A percentile compares a stretch with the other conserved stretches of the same genome.
These are phyloP conservation scores for Serpula lacrymans DNA, from an alignment of 768 basidiomycete species.

Conservation along the genomic window DNA sequence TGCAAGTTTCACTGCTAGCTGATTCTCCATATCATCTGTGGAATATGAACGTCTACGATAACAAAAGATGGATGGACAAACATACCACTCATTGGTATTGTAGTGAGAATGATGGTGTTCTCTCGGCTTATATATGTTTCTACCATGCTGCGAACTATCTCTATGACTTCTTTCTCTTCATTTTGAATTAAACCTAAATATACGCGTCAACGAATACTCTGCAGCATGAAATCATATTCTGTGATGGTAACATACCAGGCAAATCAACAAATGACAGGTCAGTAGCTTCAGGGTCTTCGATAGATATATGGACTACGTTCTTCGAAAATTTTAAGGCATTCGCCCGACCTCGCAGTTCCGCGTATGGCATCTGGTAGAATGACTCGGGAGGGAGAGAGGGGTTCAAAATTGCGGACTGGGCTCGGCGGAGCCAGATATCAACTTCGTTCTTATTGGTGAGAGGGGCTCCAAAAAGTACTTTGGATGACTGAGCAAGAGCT, in stretches of 20 bases:
- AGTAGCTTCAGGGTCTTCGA: slow-evolving; percentile 41
- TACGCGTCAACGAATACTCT: slow-evolving; percentile 6
- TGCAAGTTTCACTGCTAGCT: slow-evolving; percentile 54
- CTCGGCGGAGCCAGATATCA: slow-evolving; percentile 43
- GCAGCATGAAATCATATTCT: neutral
- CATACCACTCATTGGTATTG: slow-evolving; percentile 63
- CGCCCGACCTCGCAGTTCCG: slow-evolving; percentile 24
- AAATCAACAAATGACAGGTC: slow-evolving; percentile 54
- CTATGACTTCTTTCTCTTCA: slow-evolving; percentile 34
- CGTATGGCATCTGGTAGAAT: slow-evolving; percentile 19
- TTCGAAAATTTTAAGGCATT: slow-evolving; percentile 40
- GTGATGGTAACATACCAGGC: slow-evolving; percentile 36
- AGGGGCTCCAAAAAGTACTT: slow-evolving; percentile 26
- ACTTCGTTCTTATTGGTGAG: slow-evolving; percentile 30
- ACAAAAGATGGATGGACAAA: neutral
- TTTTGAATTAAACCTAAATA: slow-evolving; percentile 57
- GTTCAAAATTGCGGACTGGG: slow-evolving; percentile 43
- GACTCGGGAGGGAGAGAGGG: slow-evolving; percentile 10
- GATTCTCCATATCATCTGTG: slow-evolving; percentile 67
- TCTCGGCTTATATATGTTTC: slow-evolving; percentile 40
- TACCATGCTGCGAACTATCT: slow-evolving; percentile 47
- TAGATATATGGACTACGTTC: slow-evolving; percentile 46
- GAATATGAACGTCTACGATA: neutral
- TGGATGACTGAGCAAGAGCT: slow-evolving; percentile 15
- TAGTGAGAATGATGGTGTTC: slow-evolving; percentile 62